Percentiles rank a stretch among this genome's conserved stretches.
phyloP scores from a whole-genome alignment of 495 filamentous ascomycete genomes.

The Bathelium albidoporum region DNA sequence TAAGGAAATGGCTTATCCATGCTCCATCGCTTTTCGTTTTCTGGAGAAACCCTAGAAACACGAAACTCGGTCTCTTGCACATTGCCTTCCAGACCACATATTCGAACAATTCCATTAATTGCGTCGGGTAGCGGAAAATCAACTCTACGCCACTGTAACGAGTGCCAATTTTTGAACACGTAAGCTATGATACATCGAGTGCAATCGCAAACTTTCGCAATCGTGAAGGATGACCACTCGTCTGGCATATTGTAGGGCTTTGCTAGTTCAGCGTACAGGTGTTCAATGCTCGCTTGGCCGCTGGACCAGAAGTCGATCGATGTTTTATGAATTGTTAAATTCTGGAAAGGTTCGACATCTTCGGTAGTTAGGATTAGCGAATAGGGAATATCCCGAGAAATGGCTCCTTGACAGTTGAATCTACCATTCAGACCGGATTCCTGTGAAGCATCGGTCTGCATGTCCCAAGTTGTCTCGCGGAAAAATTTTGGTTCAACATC shows the following conservation, averaged over 20 bases:
- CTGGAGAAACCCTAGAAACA: neutral
- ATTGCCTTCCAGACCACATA: neutral
- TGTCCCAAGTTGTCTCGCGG: neutral
- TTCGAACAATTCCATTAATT: neutral
- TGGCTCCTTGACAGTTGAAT: neutral
- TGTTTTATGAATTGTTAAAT: neutral
- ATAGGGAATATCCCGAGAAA: neutral
- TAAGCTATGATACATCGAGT: neutral
- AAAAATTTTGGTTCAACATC: neutral
- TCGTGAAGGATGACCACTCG: neutral
- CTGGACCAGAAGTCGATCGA: neutral
- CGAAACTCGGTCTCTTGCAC: neutral
- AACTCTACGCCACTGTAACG: neutral
- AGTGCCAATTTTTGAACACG: neutral
- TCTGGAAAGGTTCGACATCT: neutral
- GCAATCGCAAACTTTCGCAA: neutral
- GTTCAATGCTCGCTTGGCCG: neutral
- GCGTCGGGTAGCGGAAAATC: neutral
- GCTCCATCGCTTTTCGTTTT: neutral
- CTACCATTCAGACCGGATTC: neutral
- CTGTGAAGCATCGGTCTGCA: neutral
- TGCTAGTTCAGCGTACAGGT: neutral
- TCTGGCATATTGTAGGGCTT: neutral
- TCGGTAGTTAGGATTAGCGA: neutral
- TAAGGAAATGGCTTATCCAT: too few species aligned